Conservation (phyloP, 306 rosid species). For the Hippophae tibetana region DNA sequence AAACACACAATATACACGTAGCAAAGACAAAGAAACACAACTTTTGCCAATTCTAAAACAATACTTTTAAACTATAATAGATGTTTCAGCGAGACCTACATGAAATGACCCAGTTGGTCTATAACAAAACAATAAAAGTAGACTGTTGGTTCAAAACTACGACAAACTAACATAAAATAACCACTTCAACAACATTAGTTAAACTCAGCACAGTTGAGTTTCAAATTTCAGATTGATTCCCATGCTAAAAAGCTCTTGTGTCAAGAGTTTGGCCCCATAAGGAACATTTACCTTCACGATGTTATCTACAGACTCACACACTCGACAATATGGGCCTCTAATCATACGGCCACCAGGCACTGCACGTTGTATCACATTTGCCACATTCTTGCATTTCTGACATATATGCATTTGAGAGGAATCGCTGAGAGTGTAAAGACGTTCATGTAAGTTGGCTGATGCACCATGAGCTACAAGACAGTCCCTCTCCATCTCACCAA, state of each 20-base stretch:
- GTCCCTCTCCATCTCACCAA: slow-evolving; percentile 99
- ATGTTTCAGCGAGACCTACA: too few relatives aligned
- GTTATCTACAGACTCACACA: slow-evolving; percentile 65
- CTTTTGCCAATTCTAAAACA: too few relatives aligned
- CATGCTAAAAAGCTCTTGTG: slow-evolving; percentile 97
- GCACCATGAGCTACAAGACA: slow-evolving; percentile 97
- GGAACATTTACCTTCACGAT: slow-evolving; percentile 71
- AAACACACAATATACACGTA: too few relatives aligned
- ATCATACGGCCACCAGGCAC: slow-evolving; percentile 70
- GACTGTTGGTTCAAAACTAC: background rate
- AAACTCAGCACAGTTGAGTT: slow-evolving; percentile 45
- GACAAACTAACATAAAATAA: background rate
- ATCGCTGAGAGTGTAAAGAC: slow-evolving; percentile 88
- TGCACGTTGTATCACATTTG: slow-evolving; percentile 60
- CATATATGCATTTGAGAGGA: slow-evolving; percentile 79
- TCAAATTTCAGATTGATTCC: slow-evolving; percentile 85
- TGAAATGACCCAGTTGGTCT: too few relatives aligned
- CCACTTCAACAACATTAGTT: background rate
- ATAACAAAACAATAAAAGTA: too few relatives aligned
- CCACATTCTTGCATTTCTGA: slow-evolving; percentile 60
- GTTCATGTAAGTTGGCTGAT: slow-evolving; percentile 85
- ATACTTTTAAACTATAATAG: too few relatives aligned
- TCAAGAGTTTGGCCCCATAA: slow-evolving; percentile 75
- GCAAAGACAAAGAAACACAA: too few relatives aligned
- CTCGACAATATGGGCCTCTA: slow-evolving; percentile 82